Evolutionary conservation across 2,329 filamentous ascomycete genomes (phyloP).

Genomic region (Aspergillus udagawae): DNA sequence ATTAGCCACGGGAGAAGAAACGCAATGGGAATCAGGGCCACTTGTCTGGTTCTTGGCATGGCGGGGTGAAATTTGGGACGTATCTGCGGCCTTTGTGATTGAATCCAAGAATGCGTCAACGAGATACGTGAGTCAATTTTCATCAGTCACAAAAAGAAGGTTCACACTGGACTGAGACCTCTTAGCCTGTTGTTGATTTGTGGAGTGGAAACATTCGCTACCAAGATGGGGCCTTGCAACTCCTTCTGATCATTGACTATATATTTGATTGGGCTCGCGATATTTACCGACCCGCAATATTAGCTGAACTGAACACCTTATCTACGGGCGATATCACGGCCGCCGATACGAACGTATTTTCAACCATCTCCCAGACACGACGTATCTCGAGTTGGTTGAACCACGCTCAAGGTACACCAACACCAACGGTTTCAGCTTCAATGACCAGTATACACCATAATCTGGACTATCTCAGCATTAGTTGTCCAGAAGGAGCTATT

Average conservation of each 20-base stretch:
- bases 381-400: not conserved
- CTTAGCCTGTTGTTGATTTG: slow-evolving; percentile 16
- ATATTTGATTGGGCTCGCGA: slow-evolving; percentile 31
- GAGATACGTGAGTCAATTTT: too few relatives aligned
- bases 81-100: slow-evolving; percentile 3
- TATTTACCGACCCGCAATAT: slow-evolving; percentile 24
- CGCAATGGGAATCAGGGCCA: slow-evolving; percentile 7
- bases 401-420: not conserved
- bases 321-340: slow-evolving; percentile 2
- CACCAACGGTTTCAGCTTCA: too few relatives aligned
- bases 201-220: slow-evolving; percentile 19
- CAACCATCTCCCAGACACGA: not conserved
- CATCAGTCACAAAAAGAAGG: too few relatives aligned
- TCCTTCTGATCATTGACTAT: slow-evolving; percentile 28
- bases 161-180: not conserved
- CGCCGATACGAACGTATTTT: not conserved
- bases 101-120: too few relatives aligned
- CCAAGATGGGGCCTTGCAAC: slow-evolving; percentile 22
- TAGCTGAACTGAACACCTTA: slow-evolving; percentile 7
- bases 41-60: slow-evolving; percentile 12
- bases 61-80: slow-evolving; percentile 11
- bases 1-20: slow-evolving; percentile 1
- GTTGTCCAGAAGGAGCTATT: slow-evolving; percentile 1
- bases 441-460: not conserved
- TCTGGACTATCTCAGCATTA: slow-evolving; percentile 2